A percentile compares a stretch with the other conserved stretches of the same genome.
Evolutionary conservation across 2,329 filamentous ascomycete species (phyloP).

Genomic region (Didymella arachidicola): DNA sequence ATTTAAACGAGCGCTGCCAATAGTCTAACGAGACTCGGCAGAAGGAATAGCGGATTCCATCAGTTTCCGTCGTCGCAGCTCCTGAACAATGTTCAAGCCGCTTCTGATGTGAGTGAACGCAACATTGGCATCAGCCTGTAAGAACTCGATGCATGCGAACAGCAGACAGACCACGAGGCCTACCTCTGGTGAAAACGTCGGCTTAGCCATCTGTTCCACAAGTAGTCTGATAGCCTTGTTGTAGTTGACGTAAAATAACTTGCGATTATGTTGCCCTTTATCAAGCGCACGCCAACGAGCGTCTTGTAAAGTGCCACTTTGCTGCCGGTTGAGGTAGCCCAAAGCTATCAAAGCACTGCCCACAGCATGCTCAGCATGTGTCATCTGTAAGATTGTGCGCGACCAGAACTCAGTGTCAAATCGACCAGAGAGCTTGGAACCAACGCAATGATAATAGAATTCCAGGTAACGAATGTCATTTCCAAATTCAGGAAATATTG

Average conservation of each 20-base stretch:
- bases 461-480: conserved; percentile 28
- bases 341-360: conserved; percentile 54
- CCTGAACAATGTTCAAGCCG: conserved; percentile 50
- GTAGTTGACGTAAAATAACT: conserved; percentile 49
- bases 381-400: conserved; percentile 51
- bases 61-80: conserved; percentile 2
- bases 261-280: conserved; percentile 2
- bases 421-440: conserved; percentile 45
- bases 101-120: conserved; percentile 53
- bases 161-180: conserved; percentile 53
- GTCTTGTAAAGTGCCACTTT: conserved; percentile 15
- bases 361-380: conserved; percentile 50
- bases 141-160: conserved; percentile 53
- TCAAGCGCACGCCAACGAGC: conserved; percentile 6
- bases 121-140: conserved; percentile 50
- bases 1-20: neutral
- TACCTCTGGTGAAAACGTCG: conserved; percentile 38
- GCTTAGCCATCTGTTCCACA: conserved; percentile 37
- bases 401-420: conserved; percentile 52
- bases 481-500: conserved; percentile 15
- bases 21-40: neutral
- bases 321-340: conserved; percentile 39
- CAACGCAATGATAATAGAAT: conserved; percentile 55
- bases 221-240: conserved; percentile 49
- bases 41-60: neutral